phyloP scores from a whole-genome alignment of 768 basidiomycete species.

The Neoboletus brunneissimus region DNA sequence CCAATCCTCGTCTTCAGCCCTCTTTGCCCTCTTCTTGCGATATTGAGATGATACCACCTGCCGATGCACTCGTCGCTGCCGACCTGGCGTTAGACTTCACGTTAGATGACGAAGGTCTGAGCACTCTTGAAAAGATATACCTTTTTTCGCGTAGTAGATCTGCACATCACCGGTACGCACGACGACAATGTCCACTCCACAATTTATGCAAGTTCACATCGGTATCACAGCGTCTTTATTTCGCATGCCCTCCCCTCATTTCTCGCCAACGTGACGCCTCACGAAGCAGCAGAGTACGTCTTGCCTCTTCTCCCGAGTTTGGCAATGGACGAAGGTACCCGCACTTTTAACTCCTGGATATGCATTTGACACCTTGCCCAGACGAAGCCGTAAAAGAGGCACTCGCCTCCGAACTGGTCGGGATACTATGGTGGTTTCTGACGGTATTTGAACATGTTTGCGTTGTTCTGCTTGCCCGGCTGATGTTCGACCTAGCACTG shows the following conservation, averaged over 20 bases:
- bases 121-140: slow-evolving; percentile 87
- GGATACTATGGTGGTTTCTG: slow-evolving; percentile 93
- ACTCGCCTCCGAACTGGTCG: slow-evolving; percentile 73
- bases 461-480: slow-evolving; percentile 1
- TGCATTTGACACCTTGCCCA: slow-evolving; percentile 30
- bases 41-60: slow-evolving; percentile 26
- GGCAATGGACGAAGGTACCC: slow-evolving; percentile 78
- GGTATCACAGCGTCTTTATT: slow-evolving; percentile 66
- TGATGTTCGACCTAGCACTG: slow-evolving; percentile 49
- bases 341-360: not conserved
- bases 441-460: slow-evolving; percentile 40
- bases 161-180: slow-evolving; percentile 49
- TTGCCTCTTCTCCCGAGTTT: slow-evolving; percentile 84
- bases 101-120: slow-evolving; percentile 78
- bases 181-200: not conserved
- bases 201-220: slow-evolving; percentile 24
- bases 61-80: slow-evolving; percentile 26
- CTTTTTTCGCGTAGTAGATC: slow-evolving; percentile 80
- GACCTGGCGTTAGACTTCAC: slow-evolving; percentile 39
- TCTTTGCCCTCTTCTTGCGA: slow-evolving; percentile 26
- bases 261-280: slow-evolving; percentile 72
- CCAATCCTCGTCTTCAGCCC: slow-evolving; percentile 19
- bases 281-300: slow-evolving; percentile 91
- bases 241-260: slow-evolving; percentile 78
- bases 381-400: slow-evolving; percentile 90